A percentile compares a stretch with the other conserved stretches of the same genome.
These are phyloP conservation scores for Gigaspora rosea DNA, from an alignment of 192 early-diverging fungal genomes.

Conservation along the genomic window DNA sequence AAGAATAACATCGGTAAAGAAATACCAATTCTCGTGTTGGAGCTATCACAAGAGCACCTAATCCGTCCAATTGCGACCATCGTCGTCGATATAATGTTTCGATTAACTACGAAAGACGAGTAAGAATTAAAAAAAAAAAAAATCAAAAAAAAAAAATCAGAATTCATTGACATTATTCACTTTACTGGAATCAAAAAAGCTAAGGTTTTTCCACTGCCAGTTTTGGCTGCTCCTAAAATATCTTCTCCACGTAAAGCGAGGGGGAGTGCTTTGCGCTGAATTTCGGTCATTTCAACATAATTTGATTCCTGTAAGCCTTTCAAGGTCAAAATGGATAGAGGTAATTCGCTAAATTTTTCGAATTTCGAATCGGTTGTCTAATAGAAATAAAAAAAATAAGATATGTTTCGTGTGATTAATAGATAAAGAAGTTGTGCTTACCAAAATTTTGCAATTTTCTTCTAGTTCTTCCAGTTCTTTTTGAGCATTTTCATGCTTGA, in stretches of 20 bases:
- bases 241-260: slow-evolving; percentile 69
- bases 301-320: slow-evolving; percentile 79
- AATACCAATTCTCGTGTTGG: slow-evolving; percentile 73
- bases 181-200: slow-evolving; percentile 76
- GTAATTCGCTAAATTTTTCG: slow-evolving; percentile 50
- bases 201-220: slow-evolving; percentile 83
- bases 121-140: neutral
- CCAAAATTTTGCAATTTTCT: too few relatives aligned
- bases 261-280: slow-evolving; percentile 81
- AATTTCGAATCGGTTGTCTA: neutral
- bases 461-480: slow-evolving; percentile 19
- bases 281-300: slow-evolving; percentile 92
- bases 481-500: neutral
- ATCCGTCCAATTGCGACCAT: slow-evolving; percentile 82
- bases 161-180: neutral
- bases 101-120: slow-evolving; percentile 56
- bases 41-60: slow-evolving; percentile 81
- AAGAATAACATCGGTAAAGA: neutral
- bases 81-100: slow-evolving; percentile 80
- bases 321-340: slow-evolving; percentile 56
- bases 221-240: slow-evolving; percentile 84
- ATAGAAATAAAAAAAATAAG: neutral
- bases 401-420: too few relatives aligned
- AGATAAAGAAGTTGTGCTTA: too few relatives aligned
- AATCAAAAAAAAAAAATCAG: neutral